phyloP scores from a whole-genome alignment of 2,329 filamentous ascomycete genomes.

The Chalaropsis ovoidea region DNA sequence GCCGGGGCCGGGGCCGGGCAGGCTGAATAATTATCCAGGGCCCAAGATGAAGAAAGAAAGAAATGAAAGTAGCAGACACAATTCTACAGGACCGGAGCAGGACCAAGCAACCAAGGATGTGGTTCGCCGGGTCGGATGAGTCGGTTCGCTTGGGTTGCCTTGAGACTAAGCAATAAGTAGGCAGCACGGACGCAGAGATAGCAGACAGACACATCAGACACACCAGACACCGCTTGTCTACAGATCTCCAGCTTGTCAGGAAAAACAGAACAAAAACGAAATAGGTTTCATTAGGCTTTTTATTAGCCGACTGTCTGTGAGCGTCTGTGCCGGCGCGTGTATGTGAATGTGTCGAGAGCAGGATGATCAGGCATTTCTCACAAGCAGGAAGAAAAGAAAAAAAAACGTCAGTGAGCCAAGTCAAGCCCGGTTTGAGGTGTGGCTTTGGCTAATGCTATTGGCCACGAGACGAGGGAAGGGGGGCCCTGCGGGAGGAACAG shows the following conservation, averaged over 20 bases:
- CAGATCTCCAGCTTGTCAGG: too few relatives aligned
- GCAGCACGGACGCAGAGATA: too few relatives aligned
- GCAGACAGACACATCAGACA: too few relatives aligned
- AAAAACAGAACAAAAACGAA: too few relatives aligned
- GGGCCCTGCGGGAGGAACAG: conserved; percentile 5
- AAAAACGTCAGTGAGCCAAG: background rate
- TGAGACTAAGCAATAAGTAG: too few relatives aligned
- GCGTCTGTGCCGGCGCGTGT: background rate
- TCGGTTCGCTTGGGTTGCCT: too few relatives aligned
- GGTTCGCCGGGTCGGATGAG: too few relatives aligned
- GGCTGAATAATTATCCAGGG: background rate
- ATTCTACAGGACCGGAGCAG: too few relatives aligned
- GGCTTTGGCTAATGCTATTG: background rate
- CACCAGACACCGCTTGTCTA: too few relatives aligned
- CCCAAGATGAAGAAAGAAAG: background rate
- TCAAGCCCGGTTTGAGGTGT: background rate
- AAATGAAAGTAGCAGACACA: background rate
- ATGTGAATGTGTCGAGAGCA: background rate
- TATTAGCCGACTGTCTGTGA: background rate
- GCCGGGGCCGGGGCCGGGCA: too few relatives aligned
- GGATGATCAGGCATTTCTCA: background rate
- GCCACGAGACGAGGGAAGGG: background rate
- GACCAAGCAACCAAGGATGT: background rate
- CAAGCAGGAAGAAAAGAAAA: background rate
- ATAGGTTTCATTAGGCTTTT: background rate